Base-by-base conservation (phyloP, 2,329 filamentous ascomycete species). In the Metarhizium rileyi region DNA sequence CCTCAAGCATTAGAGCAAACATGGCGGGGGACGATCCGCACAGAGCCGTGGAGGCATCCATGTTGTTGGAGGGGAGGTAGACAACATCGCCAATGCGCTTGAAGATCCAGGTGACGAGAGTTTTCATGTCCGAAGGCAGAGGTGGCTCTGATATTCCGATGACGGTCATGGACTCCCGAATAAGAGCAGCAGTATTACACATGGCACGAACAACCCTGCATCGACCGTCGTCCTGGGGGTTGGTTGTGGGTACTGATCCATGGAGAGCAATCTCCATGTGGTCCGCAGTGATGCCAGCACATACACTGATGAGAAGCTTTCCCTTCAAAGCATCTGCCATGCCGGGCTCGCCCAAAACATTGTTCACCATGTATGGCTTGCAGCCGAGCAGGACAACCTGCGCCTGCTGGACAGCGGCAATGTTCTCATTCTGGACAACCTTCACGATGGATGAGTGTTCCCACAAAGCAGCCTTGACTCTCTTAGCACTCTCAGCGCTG, bases 91-190 rank as follows among this genome's bases (percentile, higher is more conserved):
- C 87, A 51, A 90, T 85, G 47, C 79, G 77, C 61, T 73, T 79
- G 72, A 91, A 91, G 59, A 90, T 86, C 82, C 85, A 90, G 27
- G 78, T 81, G 18, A 89, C 77, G 10, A 90, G 74, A 52, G 61
- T 66, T 43, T 77, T 70, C 27, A 75, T 74, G 18, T 72, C 67
- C 1, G 72, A 61, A 5, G 76, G 71, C 14, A 87, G 70, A 3
- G 81, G 75, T 8, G 82, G 79, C 8, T 70, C 72, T 6, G 76
- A 73, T 43, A 76, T 81, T 44, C 80, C 82, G 56, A 95, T 84
- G 48, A 93, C 81, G 4, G 84, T 91, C 86, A 93, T 93, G 57
- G 80, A 83, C 66, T 94, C 84, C 44, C 87, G 72, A 51, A 94
- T 84, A 45, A 87, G 76, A 25, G 83, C 83, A 10, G 88, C 87